Conservation (phyloP, 768 basidiomycete species). For the Amyloporia xantha region DNA sequence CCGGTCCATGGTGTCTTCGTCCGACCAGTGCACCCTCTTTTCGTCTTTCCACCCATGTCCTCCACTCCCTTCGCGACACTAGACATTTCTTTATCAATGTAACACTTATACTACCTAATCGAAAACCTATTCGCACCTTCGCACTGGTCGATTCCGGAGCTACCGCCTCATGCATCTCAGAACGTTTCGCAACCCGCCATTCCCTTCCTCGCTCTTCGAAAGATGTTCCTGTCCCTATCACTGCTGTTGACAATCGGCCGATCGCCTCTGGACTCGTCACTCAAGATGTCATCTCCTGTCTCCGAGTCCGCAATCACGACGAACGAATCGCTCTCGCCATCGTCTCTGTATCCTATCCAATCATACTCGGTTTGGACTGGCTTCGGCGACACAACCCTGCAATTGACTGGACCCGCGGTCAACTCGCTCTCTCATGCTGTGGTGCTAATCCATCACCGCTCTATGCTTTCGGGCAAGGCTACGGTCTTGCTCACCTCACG, state of each 20-base stretch:
- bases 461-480: constrained; percentile 17
- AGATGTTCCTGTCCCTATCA: constrained; percentile 27
- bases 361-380: constrained; percentile 11
- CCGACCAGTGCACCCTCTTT: constrained; percentile 1
- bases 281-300: constrained; percentile 27
- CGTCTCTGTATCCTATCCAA: constrained; percentile 18
- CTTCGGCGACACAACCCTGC: constrained; percentile 9
- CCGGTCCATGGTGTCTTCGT: too few relatives aligned
- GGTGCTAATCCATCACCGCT: constrained; percentile 13
- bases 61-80: too few relatives aligned
- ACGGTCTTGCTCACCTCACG: constrained; percentile 21
- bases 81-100: constrained; percentile 22
- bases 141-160: constrained; percentile 34
- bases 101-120: constrained; percentile 24
- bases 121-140: constrained; percentile 26
- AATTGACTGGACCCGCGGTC: constrained; percentile 24
- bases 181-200: constrained; percentile 26
- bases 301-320: constrained; percentile 22
- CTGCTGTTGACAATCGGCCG: constrained; percentile 32
- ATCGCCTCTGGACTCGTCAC: constrained; percentile 35
- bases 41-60: constrained; percentile 1
- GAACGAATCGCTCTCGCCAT: constrained; percentile 27
- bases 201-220: constrained; percentile 25
- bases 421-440: constrained; percentile 21
- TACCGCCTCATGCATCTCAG: constrained; percentile 31